Evolutionary conservation across 2,329 filamentous ascomycete genomes (phyloP).

Genomic region (Cladosporium sphaerospermum): DNA sequence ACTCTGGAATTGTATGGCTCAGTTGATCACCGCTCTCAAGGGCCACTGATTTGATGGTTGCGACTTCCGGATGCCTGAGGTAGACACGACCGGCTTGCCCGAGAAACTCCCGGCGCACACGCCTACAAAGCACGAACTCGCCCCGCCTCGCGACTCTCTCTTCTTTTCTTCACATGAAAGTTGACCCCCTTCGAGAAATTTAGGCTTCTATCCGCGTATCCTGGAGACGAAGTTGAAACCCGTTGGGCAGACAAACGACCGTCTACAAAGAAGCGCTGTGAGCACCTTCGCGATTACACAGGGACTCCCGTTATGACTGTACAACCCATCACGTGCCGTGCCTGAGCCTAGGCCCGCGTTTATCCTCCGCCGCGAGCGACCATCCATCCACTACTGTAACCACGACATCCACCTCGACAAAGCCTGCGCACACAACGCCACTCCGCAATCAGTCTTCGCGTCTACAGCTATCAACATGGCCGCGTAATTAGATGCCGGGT

Average conservation of each 20-base stretch:
- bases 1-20: neutral
- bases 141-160: constrained; percentile 18
- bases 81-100: neutral
- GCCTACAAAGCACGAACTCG: neutral
- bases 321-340: constrained; percentile 13
- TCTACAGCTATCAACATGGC: constrained; percentile 32
- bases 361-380: neutral
- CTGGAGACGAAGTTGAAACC: constrained; percentile 47
- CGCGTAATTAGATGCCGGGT: constrained; percentile 31
- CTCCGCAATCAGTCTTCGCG: no score
- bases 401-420: neutral
- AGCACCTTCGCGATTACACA: constrained; percentile 15
- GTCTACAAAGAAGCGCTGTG: constrained; percentile 29
- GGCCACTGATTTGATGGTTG: neutral
- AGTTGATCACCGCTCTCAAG: neutral
- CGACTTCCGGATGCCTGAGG: neutral
- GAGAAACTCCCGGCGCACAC: neutral
- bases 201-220: constrained; percentile 7
- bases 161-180: constrained; percentile 45
- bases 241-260: constrained; percentile 41
- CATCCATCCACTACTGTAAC: neutral
- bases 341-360: constrained; percentile 1
- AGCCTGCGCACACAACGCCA: no score
- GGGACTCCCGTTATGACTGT: constrained; percentile 30
- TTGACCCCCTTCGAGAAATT: constrained; percentile 44